These are phyloP conservation scores for Tulasnella sp. DNA, from an alignment of 768 basidiomycete genomes.

Conservation along the genomic window DNA sequence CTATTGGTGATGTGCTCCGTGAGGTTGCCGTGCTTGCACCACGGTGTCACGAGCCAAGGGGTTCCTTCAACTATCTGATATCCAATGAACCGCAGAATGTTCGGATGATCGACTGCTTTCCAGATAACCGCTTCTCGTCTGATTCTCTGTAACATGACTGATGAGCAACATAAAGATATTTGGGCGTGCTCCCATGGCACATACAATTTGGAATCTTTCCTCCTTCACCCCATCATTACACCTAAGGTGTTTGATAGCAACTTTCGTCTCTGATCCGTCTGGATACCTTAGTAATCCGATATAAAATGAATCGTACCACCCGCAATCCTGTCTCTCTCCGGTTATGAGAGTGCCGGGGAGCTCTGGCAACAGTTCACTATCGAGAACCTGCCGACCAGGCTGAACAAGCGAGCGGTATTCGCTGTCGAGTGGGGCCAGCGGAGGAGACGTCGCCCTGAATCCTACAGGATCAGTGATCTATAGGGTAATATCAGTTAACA, in stretches of 20 bases:
- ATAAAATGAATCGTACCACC: too few species aligned
- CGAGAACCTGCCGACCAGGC: too few species aligned
- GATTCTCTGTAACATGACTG: not conserved
- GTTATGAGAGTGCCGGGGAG: too few species aligned
- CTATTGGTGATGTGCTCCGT: not conserved
- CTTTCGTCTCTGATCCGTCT: not conserved
- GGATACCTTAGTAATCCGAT: not conserved
- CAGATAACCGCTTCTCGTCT: not conserved
- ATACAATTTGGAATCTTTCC: not conserved
- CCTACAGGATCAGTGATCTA: too few species aligned
- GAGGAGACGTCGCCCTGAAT: too few species aligned
- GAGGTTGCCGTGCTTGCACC: not conserved
- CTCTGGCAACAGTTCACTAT: too few species aligned
- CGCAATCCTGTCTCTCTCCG: too few species aligned
- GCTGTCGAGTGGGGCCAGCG: too few species aligned
- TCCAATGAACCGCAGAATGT: not conserved
- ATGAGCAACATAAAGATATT: not conserved
- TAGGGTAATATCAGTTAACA: too few species aligned
- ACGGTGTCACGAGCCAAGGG: not conserved
- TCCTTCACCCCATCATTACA: not conserved
- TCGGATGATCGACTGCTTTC: not conserved
- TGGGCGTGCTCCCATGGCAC: not conserved
- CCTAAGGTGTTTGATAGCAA: not conserved
- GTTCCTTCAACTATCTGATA: not conserved
- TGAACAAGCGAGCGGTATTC: too few species aligned